Conservation (phyloP, 2,329 filamentous ascomycete species). For the Pseudogymnoascus sp. region DNA sequence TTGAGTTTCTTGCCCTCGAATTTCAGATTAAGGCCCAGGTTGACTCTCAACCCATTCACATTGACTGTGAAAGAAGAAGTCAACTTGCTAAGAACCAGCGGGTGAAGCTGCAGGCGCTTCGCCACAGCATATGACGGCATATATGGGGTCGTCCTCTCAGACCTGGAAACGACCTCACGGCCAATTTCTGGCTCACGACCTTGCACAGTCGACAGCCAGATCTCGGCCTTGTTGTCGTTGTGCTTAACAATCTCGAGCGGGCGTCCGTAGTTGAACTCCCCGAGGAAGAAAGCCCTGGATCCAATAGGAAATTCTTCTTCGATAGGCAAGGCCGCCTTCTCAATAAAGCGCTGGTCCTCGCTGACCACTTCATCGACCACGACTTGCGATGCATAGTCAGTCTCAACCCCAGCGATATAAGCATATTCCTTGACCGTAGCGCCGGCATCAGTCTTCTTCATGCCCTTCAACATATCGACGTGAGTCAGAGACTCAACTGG, state of each 20-base stretch:
- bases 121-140: constrained; percentile 85
- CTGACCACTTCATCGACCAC: constrained; percentile 86
- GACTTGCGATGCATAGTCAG: constrained; percentile 83
- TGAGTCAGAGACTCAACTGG: constrained; percentile 82
- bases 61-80: constrained; percentile 87
- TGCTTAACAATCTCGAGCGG: constrained; percentile 78
- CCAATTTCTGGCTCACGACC: constrained; percentile 76
- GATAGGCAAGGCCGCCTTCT: constrained; percentile 77
- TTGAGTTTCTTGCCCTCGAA: constrained; percentile 95
- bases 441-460: constrained; percentile 83
- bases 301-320: constrained; percentile 83
- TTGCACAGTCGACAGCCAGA: constrained; percentile 66
- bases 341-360: constrained; percentile 87
- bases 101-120: constrained; percentile 70
- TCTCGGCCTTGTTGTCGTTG: constrained; percentile 63
- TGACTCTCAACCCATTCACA: constrained; percentile 74
- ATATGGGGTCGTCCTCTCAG: constrained; percentile 67
- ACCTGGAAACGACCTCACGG: constrained; percentile 59
- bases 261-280: constrained; percentile 85
- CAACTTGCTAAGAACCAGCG: constrained; percentile 86
- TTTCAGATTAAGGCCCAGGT: constrained; percentile 90
- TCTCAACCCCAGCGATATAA: constrained; percentile 74
- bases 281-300: constrained; percentile 84
- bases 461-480: constrained; percentile 87
- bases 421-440: constrained; percentile 90